Percentiles rank a stretch among this genome's conserved stretches.
Conservation (phyloP, 23 red algal species). For the Cyanidiococcus yangmingshanensis region DNA sequence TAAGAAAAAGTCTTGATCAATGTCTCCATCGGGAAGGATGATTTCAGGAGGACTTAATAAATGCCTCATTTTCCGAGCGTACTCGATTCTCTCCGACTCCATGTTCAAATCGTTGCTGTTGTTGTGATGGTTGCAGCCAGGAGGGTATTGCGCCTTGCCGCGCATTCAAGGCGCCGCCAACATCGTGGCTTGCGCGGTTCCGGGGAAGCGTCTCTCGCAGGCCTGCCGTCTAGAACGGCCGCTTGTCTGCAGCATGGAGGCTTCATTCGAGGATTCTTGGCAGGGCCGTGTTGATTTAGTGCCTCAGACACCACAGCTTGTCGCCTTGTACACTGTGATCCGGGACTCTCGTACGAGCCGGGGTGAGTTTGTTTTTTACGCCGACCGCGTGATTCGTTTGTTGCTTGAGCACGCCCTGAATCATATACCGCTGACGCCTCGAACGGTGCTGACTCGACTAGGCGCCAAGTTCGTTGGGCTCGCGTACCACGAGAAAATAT, state of each 20-base stretch:
- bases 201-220: too few relatives aligned
- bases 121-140: too few relatives aligned
- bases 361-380: constrained; percentile 85
- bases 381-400: constrained; percentile 68
- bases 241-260: too few relatives aligned
- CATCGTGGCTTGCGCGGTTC: too few relatives aligned
- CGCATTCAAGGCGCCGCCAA: too few relatives aligned
- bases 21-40: not conserved
- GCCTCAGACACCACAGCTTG: constrained; percentile 23
- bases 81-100: not conserved
- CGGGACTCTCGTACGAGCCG: constrained; percentile 40
- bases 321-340: constrained; percentile 49
- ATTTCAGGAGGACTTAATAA: constrained; percentile 12
- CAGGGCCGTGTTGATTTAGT: constrained; percentile 2
- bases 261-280: too few relatives aligned
- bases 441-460: constrained; percentile 54
- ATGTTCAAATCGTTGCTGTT: too few relatives aligned
- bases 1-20: constrained; percentile 9
- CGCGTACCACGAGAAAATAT: constrained; percentile 65
- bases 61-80: not conserved
- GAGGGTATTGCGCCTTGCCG: too few relatives aligned
- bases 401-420: constrained; percentile 82
- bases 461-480: constrained; percentile 44
- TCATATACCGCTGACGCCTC: constrained; percentile 55
- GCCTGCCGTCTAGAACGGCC: too few relatives aligned